A percentile compares a stretch with the other conserved stretches of the same genome.
Conservation (phyloP, 2,329 filamentous ascomycete species). For the Rhynchosporium agropyri region DNA sequence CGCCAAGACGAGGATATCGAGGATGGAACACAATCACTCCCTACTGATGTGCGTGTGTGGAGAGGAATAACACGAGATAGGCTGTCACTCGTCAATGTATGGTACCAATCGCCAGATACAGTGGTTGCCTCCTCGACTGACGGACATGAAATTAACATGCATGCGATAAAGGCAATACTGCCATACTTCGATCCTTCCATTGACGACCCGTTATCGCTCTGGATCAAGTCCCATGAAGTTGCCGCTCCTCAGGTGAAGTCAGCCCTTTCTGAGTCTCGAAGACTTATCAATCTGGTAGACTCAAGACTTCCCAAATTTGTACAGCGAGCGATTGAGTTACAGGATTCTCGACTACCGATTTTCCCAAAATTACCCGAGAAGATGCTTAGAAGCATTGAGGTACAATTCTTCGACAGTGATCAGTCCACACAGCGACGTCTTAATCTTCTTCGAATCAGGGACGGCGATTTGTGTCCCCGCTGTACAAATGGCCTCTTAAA, state of each 20-base stretch:
- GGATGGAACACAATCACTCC: neutral
- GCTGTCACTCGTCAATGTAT: slow-evolving; percentile 68
- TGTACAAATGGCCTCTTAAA: slow-evolving; percentile 67
- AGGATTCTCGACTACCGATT: slow-evolving; percentile 28
- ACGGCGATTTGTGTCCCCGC: slow-evolving; percentile 72
- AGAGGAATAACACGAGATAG: slow-evolving; percentile 69
- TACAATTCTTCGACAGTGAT: slow-evolving; percentile 35
- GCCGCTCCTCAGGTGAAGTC: neutral
- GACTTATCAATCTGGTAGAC: slow-evolving; percentile 47
- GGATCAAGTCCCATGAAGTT: slow-evolving; percentile 43
- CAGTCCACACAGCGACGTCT: slow-evolving; percentile 49
- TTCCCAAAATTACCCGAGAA: slow-evolving; percentile 25
- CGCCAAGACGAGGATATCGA: neutral
- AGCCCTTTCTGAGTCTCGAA: slow-evolving; percentile 12
- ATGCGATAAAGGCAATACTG: slow-evolving; percentile 67
- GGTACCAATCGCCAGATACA: slow-evolving; percentile 43
- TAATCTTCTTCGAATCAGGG: slow-evolving; percentile 65
- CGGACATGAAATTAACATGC: slow-evolving; percentile 53
- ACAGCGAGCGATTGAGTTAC: slow-evolving; percentile 18
- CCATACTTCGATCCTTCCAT: slow-evolving; percentile 73
- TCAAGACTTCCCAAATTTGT: slow-evolving; percentile 37
- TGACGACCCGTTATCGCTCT: slow-evolving; percentile 58
- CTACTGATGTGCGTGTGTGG: slow-evolving; percentile 50
- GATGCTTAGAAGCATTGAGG: slow-evolving; percentile 16
- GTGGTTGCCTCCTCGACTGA: neutral